Conservation (phyloP, 169 alveolate species). For the Eimeria acervulina region DNA sequence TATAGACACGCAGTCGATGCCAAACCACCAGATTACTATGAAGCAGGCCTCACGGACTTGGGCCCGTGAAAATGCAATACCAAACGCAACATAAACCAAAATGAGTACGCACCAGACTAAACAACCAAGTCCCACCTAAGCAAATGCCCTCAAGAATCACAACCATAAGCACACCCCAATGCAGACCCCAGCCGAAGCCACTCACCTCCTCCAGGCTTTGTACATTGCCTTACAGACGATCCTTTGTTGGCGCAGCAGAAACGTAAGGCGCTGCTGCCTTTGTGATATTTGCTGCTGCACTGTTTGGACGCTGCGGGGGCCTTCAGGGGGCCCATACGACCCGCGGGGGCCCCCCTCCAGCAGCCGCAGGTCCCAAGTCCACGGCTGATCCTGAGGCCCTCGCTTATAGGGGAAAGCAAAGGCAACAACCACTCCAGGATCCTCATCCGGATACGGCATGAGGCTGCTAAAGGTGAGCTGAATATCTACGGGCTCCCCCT, state of each 20-base stretch:
- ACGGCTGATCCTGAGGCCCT: slow-evolving; percentile 70
- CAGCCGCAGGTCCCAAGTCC: slow-evolving; percentile 60
- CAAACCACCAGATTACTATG: neutral
- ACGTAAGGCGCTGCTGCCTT: slow-evolving; percentile 54
- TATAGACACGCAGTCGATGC: neutral
- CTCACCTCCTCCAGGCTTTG: slow-evolving; percentile 75
- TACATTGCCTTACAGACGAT: slow-evolving; percentile 51
- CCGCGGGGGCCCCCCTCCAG: slow-evolving; percentile 17
- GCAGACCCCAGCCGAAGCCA: neutral
- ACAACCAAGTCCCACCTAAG: neutral
- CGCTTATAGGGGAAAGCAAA: slow-evolving; percentile 65
- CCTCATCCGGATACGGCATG: slow-evolving; percentile 77
- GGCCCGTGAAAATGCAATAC: neutral
- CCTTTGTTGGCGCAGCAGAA: slow-evolving; percentile 70
- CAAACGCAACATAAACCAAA: neutral
- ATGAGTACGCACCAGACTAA: neutral
- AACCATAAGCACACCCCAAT: neutral
- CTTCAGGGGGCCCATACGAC: neutral
- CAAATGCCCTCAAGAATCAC: neutral
- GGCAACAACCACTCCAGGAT: slow-evolving; percentile 60
- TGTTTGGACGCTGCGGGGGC: slow-evolving; percentile 44
- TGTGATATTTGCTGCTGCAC: slow-evolving; percentile 59
- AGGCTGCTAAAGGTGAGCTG: slow-evolving; percentile 64
- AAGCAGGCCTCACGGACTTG: neutral
- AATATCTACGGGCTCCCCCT: slow-evolving; percentile 57